phyloP scores from a whole-genome alignment of 106 monocot species.

The Iris macrosiphon region DNA sequence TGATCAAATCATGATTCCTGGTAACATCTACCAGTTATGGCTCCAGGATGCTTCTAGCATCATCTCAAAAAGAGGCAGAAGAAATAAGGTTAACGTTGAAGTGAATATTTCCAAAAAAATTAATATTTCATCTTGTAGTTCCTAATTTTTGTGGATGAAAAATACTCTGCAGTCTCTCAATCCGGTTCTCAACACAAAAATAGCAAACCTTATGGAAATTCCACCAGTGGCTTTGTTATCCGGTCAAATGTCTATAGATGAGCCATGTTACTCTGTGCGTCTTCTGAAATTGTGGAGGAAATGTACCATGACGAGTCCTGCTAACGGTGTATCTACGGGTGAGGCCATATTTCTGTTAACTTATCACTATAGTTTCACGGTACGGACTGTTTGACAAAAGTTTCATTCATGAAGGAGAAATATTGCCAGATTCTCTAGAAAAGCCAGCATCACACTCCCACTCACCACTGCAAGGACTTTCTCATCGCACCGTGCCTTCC shows the following conservation, averaged over 20 bases:
- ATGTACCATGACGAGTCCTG: conserved; percentile 5
- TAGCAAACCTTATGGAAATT: conserved; percentile 49
- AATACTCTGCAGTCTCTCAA: conserved; percentile 4
- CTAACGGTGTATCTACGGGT: conserved; percentile 23
- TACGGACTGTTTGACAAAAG: not conserved
- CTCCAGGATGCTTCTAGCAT: conserved; percentile 53
- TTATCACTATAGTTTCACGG: not conserved
- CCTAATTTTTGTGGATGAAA: not conserved
- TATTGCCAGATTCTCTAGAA: conserved; percentile 7
- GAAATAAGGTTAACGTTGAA: conserved; percentile 28
- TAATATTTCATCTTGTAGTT: not conserved
- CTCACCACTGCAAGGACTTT: conserved; percentile 12
- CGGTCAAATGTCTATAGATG: conserved; percentile 20
- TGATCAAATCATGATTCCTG: conserved; percentile 58
- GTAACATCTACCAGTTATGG: conserved; percentile 68
- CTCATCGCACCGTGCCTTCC: conserved; percentile 13
- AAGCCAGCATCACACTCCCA: conserved; percentile 8
- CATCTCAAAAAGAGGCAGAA: conserved; percentile 42
- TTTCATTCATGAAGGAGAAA: conserved; percentile 10
- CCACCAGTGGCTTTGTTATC: conserved; percentile 49
- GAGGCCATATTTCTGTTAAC: not conserved
- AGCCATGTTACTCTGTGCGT: conserved; percentile 48
- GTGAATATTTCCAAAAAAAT: not conserved
- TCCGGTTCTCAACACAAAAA: conserved; percentile 26
- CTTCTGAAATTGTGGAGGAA: conserved; percentile 62